These are phyloP conservation scores for Pharus latifolius DNA, from an alignment of 176 grass and related monocot genomes.

Conservation along the genomic window DNA sequence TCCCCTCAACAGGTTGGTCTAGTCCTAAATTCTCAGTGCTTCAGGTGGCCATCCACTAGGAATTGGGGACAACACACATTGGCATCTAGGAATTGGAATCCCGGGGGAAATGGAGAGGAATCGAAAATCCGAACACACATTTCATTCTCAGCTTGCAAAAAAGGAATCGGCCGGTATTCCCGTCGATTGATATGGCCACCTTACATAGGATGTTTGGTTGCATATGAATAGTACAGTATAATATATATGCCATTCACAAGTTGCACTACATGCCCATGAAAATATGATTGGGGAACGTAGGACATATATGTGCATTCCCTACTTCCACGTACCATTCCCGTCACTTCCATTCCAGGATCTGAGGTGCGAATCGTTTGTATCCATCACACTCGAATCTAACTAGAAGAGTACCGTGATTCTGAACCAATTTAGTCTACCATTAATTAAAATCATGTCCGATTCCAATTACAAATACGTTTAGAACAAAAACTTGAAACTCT, in stretches of 20 bases:
- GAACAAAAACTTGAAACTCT: no score
- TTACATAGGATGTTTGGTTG: neutral
- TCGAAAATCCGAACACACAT: neutral
- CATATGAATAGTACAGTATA: neutral
- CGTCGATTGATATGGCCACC: no score
- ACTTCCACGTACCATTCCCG: neutral
- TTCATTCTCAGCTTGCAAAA: no score
- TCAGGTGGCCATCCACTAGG: slow-evolving; percentile 36
- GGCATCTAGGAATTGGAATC: neutral
- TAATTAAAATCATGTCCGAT: no score
- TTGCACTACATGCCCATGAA: neutral
- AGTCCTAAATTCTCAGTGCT: slow-evolving; percentile 11
- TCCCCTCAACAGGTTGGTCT: neutral
- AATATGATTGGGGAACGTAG: neutral
- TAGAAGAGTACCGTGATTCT: no score
- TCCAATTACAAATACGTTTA: no score
- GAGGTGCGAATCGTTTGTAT: neutral
- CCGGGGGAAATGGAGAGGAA: neutral
- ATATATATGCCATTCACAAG: neutral
- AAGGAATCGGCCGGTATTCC: no score
- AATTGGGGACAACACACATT: neutral
- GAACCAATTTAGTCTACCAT: no score
- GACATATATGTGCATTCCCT: neutral
- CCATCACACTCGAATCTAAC: neutral
- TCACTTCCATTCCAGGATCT: neutral